phyloP scores from a whole-genome alignment of 306 rosid genomes.

The Acacia crassicarpa region DNA sequence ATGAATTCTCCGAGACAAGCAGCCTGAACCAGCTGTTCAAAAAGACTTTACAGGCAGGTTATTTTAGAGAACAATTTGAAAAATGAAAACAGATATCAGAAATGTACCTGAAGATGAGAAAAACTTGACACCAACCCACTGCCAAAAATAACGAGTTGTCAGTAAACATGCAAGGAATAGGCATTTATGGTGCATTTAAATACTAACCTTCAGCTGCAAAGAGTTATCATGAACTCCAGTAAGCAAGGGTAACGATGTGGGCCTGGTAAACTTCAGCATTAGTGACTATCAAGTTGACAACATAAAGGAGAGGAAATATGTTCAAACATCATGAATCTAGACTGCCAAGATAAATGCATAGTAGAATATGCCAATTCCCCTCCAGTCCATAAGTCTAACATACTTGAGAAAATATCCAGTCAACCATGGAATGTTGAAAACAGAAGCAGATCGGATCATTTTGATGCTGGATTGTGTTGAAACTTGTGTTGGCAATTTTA shows the following conservation, averaged over 20 bases:
- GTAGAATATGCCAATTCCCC: constrained; percentile 20
- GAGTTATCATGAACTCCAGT: constrained; percentile 49
- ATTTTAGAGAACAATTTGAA: constrained; percentile 21
- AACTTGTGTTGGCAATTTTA: constrained; percentile 8
- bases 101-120: constrained; percentile 80
- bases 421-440: constrained; percentile 22
- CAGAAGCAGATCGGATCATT: background rate
- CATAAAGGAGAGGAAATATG: constrained; percentile 7
- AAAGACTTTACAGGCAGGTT: constrained; percentile 20
- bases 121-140: constrained; percentile 57
- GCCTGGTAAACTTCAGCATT: constrained; percentile 63
- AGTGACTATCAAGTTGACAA: constrained; percentile 34
- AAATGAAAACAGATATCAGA: constrained; percentile 3
- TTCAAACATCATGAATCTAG: background rate
- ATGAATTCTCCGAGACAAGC: constrained; percentile 2
- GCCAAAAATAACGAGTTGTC: constrained; percentile 47
- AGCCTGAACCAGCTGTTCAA: constrained; percentile 10
- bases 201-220: constrained; percentile 65
- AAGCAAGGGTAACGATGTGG: constrained; percentile 41
- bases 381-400: constrained; percentile 4
- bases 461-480: constrained; percentile 18
- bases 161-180: constrained; percentile 32
- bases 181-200: constrained; percentile 31
- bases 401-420: constrained; percentile 12
- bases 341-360: background rate